Evolutionary conservation across 2,329 filamentous ascomycete species (phyloP).

Genomic region (Dactylellina haptotyla): DNA sequence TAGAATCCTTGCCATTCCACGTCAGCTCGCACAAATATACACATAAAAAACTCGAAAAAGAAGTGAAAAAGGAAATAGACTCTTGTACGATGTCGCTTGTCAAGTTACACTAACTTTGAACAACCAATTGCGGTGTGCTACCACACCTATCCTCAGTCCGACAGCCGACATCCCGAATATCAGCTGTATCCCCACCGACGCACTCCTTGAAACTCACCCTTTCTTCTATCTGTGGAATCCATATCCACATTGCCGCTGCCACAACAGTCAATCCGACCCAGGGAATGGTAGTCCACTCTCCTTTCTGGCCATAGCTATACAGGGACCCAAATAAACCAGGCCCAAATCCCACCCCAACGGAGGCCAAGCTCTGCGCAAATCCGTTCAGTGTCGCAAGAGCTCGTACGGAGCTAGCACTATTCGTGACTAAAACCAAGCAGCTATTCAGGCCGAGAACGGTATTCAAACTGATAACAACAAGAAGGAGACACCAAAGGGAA

Average conservation of each 20-base stretch:
- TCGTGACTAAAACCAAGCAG: constrained; percentile 26
- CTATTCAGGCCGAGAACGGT: constrained; percentile 37
- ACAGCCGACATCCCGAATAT: background rate
- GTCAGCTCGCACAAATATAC: no score
- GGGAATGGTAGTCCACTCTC: constrained; percentile 30
- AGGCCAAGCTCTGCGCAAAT: constrained; percentile 8
- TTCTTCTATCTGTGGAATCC: constrained; percentile 22
- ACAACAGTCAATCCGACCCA: constrained; percentile 31
- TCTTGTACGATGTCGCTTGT: no score
- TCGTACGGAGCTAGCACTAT: constrained; percentile 19
- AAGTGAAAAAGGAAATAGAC: no score
- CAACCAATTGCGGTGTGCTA: no score
- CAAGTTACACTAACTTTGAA: no score
- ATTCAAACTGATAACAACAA: constrained; percentile 4
- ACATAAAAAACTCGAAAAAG: no score
- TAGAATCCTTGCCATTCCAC: no score
- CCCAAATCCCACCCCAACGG: constrained; percentile 11
- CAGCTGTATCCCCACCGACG: background rate
- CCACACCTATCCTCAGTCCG: background rate
- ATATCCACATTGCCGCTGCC: constrained; percentile 23
- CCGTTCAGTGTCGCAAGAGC: constrained; percentile 29
- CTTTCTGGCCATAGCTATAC: constrained; percentile 33
- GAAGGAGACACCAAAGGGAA: background rate
- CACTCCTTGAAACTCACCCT: background rate
- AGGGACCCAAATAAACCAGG: constrained; percentile 28